These are phyloP conservation scores for Candida dendrica DNA, from an alignment of 805 yeast species.

Conservation along the genomic window DNA sequence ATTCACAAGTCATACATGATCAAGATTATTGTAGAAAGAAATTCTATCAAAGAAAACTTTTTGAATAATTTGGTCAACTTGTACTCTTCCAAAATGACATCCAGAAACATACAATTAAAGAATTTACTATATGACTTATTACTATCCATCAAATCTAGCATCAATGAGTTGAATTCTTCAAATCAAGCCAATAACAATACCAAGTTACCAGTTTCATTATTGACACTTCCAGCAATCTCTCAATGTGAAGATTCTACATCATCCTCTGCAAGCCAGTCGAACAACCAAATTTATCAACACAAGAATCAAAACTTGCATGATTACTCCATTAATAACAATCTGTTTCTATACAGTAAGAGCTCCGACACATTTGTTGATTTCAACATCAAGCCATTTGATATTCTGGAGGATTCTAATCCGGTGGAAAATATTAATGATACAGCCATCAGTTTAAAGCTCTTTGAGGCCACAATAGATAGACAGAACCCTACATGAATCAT, in stretches of 20 bases:
- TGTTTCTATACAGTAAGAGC: slow-evolving; percentile 21
- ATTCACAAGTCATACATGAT: slow-evolving; percentile 49
- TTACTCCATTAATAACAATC: slow-evolving; percentile 10
- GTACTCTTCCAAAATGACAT: slow-evolving; percentile 36
- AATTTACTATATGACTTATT: slow-evolving; percentile 55
- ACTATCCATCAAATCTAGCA: slow-evolving; percentile 39
- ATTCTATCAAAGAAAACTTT: slow-evolving; percentile 36
- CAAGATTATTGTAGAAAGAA: slow-evolving; percentile 35
- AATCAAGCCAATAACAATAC: slow-evolving; percentile 18
- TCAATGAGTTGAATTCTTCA: slow-evolving; percentile 17
- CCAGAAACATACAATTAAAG: slow-evolving; percentile 39
- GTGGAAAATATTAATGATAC: slow-evolving; percentile 41
- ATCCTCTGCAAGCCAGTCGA: neutral
- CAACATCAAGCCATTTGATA: slow-evolving; percentile 42
- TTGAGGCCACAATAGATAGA: slow-evolving; percentile 43
- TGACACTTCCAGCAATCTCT: slow-evolving; percentile 17
- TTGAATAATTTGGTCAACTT: slow-evolving; percentile 39
- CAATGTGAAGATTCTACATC: slow-evolving; percentile 1
- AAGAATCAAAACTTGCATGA: slow-evolving; percentile 12
- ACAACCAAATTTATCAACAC: neutral
- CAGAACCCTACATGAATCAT: slow-evolving; percentile 29
- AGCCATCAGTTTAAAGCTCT: slow-evolving; percentile 44
- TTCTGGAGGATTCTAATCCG: slow-evolving; percentile 51
- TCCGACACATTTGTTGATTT: slow-evolving; percentile 27
- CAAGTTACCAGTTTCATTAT: slow-evolving; percentile 20